phyloP scores from a whole-genome alignment of 1,284 basidiomycete genomes.

The Limonomyces culmigenus region DNA sequence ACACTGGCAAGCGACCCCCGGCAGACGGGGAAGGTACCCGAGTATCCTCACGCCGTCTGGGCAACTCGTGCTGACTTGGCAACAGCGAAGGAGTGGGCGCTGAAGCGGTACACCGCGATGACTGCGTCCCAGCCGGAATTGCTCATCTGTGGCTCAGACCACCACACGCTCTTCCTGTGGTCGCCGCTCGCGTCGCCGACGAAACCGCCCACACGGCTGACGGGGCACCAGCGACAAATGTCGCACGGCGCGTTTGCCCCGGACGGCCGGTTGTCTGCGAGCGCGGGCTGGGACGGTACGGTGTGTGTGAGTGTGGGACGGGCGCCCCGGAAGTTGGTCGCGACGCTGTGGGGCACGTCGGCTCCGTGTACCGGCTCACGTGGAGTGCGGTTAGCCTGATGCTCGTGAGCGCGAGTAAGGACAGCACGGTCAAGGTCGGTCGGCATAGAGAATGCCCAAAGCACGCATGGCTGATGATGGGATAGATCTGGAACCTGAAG shows the following conservation, averaged over 20 bases:
- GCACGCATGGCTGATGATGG: too few species aligned
- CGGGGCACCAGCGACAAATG: constrained; percentile 92
- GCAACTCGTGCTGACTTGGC: background rate
- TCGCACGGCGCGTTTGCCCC: constrained; percentile 94
- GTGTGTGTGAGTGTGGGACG: constrained; percentile 90
- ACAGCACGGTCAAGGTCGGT: constrained; percentile 83
- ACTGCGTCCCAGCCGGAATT: constrained; percentile 61
- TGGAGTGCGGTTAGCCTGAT: constrained; percentile 93
- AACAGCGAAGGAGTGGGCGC: constrained; percentile 57
- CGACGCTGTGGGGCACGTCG: constrained; percentile 84
- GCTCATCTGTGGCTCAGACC: constrained; percentile 86
- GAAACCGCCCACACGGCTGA: constrained; percentile 79
- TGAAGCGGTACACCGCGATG: constrained; percentile 58
- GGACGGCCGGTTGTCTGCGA: constrained; percentile 83
- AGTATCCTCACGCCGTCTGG: background rate
- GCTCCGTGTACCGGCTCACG: constrained; percentile 83
- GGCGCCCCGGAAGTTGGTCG: constrained; percentile 88
- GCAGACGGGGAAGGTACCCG: constrained; percentile 62
- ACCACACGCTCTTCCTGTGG: constrained; percentile 93
- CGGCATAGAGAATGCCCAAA: too few species aligned
- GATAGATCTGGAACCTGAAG: constrained; percentile 85
- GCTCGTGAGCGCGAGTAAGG: constrained; percentile 89
- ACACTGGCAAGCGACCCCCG: constrained; percentile 57
- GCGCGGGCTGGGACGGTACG: constrained; percentile 83
- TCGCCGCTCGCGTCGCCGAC: constrained; percentile 53